phyloP scores from a whole-genome alignment of 2,329 filamentous ascomycete genomes.

The Colletotrichum camelliae region DNA sequence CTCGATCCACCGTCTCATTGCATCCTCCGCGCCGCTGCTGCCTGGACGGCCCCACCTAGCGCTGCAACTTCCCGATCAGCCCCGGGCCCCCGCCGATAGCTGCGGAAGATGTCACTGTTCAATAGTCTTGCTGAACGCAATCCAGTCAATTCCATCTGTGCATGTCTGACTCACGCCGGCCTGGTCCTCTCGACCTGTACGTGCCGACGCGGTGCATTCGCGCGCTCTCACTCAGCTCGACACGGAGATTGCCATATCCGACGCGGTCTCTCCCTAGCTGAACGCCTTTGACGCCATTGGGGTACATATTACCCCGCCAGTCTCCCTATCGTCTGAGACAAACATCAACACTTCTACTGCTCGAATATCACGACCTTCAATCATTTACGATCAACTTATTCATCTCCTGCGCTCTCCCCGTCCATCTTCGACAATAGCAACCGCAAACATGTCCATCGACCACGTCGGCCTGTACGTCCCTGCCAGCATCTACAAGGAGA shows the following conservation, averaged over 20 bases:
- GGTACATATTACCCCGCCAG: conserved; percentile 7
- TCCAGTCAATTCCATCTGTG: neutral
- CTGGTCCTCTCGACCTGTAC: neutral
- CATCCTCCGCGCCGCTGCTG: neutral
- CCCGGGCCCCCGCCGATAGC: neutral
- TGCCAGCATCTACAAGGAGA: conserved; percentile 29
- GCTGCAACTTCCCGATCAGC: neutral
- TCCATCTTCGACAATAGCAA: neutral
- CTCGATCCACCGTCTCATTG: neutral
- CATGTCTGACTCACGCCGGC: neutral
- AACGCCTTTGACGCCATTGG: neutral
- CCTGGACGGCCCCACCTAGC: neutral
- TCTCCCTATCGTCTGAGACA: neutral
- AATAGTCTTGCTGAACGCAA: neutral
- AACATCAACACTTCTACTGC: neutral
- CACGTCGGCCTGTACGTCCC: conserved; percentile 37
- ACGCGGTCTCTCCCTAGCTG: neutral
- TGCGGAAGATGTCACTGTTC: neutral
- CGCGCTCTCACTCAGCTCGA: neutral
- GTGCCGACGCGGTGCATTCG: conserved; percentile 1
- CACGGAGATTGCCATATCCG: neutral
- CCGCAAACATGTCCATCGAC: conserved; percentile 37
- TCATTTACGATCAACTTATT: neutral
- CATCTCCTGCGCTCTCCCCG: neutral
- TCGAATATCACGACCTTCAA: neutral